Conservation (phyloP, 257 asterid genomes). For the Echites panduratus region DNA sequence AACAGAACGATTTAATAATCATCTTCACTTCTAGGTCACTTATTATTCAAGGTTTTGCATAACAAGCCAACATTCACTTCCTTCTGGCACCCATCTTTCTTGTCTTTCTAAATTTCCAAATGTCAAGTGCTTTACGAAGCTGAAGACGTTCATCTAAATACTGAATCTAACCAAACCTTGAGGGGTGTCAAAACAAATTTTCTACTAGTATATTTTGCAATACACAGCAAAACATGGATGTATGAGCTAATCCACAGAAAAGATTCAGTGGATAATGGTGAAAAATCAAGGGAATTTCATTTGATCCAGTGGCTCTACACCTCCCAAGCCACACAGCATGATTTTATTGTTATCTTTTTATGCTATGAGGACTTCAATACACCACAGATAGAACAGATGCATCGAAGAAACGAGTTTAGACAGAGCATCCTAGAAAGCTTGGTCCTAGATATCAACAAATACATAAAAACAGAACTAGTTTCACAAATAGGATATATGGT, state of each 20-base stretch:
- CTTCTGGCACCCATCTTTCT: neutral
- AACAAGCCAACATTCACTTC: neutral
- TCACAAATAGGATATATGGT: slow-evolving; percentile 5
- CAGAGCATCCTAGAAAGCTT: neutral
- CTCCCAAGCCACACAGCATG: neutral
- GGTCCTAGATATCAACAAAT: neutral
- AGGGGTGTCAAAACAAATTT: neutral
- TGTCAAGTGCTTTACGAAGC: neutral
- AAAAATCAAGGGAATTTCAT: neutral
- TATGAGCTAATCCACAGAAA: neutral
- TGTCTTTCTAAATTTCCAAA: neutral
- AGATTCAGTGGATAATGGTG: neutral
- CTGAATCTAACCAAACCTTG: neutral
- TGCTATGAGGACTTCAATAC: neutral
- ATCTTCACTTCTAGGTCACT: neutral
- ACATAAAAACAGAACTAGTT: neutral
- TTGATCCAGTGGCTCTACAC: neutral
- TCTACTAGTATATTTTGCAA: neutral
- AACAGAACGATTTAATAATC: neutral
- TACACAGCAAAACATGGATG: neutral
- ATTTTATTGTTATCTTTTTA: neutral
- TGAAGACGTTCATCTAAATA: neutral
- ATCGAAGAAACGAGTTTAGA: neutral
- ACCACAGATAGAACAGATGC: neutral
- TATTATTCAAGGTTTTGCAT: neutral